These are phyloP conservation scores for Phytophthora pistaciae DNA, from an alignment of 352 stramenopile species.

Conservation along the genomic window DNA sequence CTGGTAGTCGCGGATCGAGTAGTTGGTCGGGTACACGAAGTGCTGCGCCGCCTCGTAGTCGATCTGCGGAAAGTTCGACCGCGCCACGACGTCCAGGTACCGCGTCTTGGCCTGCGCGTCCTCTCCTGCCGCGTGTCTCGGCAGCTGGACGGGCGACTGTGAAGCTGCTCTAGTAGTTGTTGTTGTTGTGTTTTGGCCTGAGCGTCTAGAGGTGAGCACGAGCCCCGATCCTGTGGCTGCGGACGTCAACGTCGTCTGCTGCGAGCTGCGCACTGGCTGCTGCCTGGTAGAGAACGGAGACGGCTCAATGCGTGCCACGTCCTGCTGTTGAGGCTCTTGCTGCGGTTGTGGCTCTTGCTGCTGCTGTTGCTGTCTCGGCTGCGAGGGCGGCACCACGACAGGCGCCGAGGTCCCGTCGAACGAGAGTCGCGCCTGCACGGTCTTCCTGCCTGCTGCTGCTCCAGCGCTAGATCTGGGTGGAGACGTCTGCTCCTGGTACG, in stretches of 20 bases:
- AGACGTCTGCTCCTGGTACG: conserved; percentile 20
- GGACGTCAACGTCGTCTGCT: conserved; percentile 9
- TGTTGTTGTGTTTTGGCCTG: conserved; percentile 1
- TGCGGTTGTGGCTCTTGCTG: too few relatives aligned
- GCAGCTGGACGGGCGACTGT: conserved; percentile 16
- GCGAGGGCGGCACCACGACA: neutral
- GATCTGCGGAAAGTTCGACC: conserved; percentile 54
- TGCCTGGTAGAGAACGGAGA: conserved; percentile 13
- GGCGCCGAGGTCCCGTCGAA: conserved; percentile 40
- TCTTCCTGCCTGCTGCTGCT: conserved; percentile 40
- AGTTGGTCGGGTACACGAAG: conserved; percentile 93
- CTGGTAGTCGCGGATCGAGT: conserved; percentile 96
- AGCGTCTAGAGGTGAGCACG: conserved; percentile 23
- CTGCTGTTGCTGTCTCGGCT: neutral
- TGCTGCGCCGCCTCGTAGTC: conserved; percentile 68
- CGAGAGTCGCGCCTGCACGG: conserved; percentile 71
- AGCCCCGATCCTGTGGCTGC: conserved; percentile 4
- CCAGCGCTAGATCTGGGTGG: neutral
- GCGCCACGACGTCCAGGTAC: conserved; percentile 58
- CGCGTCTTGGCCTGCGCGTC: conserved; percentile 63
- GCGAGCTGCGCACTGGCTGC: conserved; percentile 12
- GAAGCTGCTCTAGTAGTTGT: neutral
- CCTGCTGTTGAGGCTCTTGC: conserved; percentile 3
- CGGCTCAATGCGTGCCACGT: conserved; percentile 7
- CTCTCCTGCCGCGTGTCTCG: conserved; percentile 50